Conservation (phyloP, 345 rosid genomes). For the Turnera subulata region DNA sequence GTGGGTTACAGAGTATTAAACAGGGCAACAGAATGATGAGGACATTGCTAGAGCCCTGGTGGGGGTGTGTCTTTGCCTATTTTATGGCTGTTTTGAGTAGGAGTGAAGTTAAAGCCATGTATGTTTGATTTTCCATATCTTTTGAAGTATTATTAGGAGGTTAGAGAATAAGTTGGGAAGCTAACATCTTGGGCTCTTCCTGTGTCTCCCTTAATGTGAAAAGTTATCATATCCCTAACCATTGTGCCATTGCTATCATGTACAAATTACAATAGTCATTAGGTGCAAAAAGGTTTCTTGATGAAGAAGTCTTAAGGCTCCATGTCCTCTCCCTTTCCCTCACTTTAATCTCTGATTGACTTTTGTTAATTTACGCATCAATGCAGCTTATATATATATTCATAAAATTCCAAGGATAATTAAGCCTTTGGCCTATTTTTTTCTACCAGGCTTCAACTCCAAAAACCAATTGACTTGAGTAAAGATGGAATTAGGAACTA, state of each 20-base stretch:
- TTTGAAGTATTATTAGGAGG: constrained; percentile 13
- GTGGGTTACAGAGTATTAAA: neutral
- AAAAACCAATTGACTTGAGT: too few relatives aligned
- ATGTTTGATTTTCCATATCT: constrained; percentile 8
- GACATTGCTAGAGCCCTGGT: constrained; percentile 3
- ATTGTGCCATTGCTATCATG: constrained; percentile 15
- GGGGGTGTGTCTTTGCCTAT: neutral
- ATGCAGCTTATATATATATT: neutral
- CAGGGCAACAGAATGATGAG: constrained; percentile 31
- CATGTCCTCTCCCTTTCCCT: neutral
- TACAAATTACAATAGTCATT: neutral
- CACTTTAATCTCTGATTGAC: neutral
- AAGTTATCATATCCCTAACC: constrained; percentile 3
- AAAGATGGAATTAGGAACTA: too few relatives aligned
- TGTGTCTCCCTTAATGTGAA: constrained; percentile 7
- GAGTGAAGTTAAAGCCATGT: constrained; percentile 62
- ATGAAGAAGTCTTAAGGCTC: neutral
- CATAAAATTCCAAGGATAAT: too few relatives aligned
- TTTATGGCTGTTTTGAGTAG: constrained; percentile 50
- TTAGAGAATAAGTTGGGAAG: constrained; percentile 40
- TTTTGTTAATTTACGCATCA: neutral
- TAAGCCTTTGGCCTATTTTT: too few relatives aligned
- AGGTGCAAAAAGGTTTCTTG: constrained; percentile 12
- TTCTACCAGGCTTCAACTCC: too few relatives aligned
- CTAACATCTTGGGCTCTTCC: constrained; percentile 30